phyloP scores from a whole-genome alignment of 208 protist genomes.

The Wallacemonas sp. region DNA sequence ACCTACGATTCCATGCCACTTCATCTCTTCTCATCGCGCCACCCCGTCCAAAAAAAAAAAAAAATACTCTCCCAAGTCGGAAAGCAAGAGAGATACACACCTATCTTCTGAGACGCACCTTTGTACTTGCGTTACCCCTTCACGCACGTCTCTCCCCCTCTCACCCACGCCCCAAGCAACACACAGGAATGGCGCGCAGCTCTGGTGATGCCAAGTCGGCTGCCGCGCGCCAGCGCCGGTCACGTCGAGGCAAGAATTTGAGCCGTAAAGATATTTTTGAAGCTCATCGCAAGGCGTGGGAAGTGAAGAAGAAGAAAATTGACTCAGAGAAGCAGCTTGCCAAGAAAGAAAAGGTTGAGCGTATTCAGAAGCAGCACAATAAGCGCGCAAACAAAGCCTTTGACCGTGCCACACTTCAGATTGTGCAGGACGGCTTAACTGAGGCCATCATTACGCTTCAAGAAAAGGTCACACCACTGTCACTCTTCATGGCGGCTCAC shows the following conservation, averaged over 20 bases:
- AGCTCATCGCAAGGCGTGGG: conserved; percentile 49
- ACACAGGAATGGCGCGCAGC: not conserved
- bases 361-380: conserved; percentile 59
- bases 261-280: conserved; percentile 80
- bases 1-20: too few relatives aligned
- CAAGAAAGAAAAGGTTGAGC: conserved; percentile 43
- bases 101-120: too few relatives aligned
- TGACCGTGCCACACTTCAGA: conserved; percentile 50
- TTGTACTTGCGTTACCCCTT: too few relatives aligned
- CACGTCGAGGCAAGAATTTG: conserved; percentile 55
- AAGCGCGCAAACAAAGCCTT: conserved; percentile 82
- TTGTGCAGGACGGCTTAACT: conserved; percentile 75
- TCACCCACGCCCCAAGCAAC: not conserved
- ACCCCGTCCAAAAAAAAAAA: too few relatives aligned
- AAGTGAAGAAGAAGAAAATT: conserved; percentile 49
- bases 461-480: conserved; percentile 66
- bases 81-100: conserved; percentile 4
- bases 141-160: conserved; percentile 10
- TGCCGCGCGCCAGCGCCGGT: conserved; percentile 15
- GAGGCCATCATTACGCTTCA: conserved; percentile 62
- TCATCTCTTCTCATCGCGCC: too few relatives aligned
- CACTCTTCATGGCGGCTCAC: conserved; percentile 80
- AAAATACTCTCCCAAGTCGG: too few relatives aligned
- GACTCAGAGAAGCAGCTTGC: conserved; percentile 44
- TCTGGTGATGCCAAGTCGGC: conserved; percentile 17